These are phyloP conservation scores for Pleurotus platypus DNA, from an alignment of 768 basidiomycete genomes.

Conservation along the genomic window DNA sequence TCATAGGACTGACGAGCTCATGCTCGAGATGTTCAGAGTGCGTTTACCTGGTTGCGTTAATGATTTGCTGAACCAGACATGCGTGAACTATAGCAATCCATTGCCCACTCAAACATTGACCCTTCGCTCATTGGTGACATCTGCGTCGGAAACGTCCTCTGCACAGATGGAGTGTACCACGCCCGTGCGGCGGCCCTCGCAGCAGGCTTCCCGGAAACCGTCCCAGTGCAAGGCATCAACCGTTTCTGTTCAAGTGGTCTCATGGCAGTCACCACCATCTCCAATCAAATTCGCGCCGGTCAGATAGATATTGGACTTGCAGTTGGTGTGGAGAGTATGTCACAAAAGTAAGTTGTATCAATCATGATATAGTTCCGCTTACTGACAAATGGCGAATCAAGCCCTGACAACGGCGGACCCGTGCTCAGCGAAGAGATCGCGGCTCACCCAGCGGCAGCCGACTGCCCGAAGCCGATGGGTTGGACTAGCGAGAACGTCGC, in stretches of 20 bases:
- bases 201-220: conserved; percentile 76
- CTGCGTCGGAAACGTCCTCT: conserved; percentile 74
- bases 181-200: conserved; percentile 74
- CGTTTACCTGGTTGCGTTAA: conserved; percentile 3
- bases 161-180: conserved; percentile 62
- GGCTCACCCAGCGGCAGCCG: conserved; percentile 49
- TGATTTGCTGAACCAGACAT: conserved; percentile 11
- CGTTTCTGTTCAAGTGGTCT: conserved; percentile 83
- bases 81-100: conserved; percentile 42
- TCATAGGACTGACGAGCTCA: conserved; percentile 69
- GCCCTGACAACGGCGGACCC: conserved; percentile 63
- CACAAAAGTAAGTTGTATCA: conserved; percentile 45
- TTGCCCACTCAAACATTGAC: conserved; percentile 55
- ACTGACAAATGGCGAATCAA: conserved; percentile 22
- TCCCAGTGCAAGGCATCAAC: conserved; percentile 73
- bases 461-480: conserved; percentile 75
- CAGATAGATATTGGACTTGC: conserved; percentile 81
- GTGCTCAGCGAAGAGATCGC: conserved; percentile 60
- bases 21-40: conserved; percentile 81
- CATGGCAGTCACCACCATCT: conserved; percentile 77
- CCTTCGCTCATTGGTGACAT: conserved; percentile 71
- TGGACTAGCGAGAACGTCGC: conserved; percentile 91
- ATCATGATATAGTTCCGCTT: not conserved
- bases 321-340: conserved; percentile 87
- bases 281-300: conserved; percentile 73